Evolutionary conservation across 148 eudicot species (phyloP), one percentile per base, ranked within the genome.

Genomic region (Oxyria digyna): DNA sequence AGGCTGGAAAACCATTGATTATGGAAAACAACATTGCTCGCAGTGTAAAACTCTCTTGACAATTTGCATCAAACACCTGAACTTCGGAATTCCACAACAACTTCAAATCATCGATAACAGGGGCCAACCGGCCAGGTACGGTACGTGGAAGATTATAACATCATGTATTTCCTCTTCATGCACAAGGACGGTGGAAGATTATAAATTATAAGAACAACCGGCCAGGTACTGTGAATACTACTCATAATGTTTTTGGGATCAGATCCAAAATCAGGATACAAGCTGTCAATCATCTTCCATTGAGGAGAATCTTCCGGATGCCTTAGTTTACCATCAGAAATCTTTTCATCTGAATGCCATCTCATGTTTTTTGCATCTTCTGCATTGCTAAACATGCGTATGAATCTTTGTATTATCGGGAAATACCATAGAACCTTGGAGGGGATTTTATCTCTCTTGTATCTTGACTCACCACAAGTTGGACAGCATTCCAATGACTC

Each of bases 321-420:
- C 7, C 67, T 18, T n/a, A 68, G 11, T 0, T 27, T 38, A 8
- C 78, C 69, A 31, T 81, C 74, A 20, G 57, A 32, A 0, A 12
- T 11, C 1, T 70, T 48, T 5, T 31, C 67, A 24, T 63, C 62
- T 3, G 24, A 55, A 76, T 76, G 78, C 76, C 85, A 78, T 31
- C 32, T 71, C 68, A 78, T 69, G 3, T 27, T 42, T 3, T 64
- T 32, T 9, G 80, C 74, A 23, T 62, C 73, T 49, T 76, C 38
- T 1, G 46, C 8, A 32, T 69, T 62, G 65, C 72, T 55, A 43
- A 71, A 78, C 46, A 78, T n/a, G 26, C 71, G 75, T 23, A 57
- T 66, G 21, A 82, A 69, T 18, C 70, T 59, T 29, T 71, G 78
- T 45, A 29, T 71, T 4, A 78, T 0, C 14, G 80, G 74, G 68